Conservation (phyloP, 202 grass and related monocot species). For the Panicum virgatum region DNA sequence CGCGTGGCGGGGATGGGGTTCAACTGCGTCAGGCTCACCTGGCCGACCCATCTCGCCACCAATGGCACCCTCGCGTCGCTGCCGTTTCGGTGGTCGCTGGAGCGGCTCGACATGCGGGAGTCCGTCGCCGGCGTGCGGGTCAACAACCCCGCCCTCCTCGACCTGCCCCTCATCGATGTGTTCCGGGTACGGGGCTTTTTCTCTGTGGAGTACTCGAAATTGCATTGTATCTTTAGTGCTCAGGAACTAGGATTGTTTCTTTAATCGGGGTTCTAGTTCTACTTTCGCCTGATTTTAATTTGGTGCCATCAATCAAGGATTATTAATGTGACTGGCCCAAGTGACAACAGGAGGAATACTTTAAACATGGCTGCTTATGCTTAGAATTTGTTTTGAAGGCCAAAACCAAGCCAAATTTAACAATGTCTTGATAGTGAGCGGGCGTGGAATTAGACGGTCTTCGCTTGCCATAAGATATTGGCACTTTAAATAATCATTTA, state of each 20-base stretch:
- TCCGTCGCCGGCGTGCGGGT: conserved; percentile 69
- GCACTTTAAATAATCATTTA: background rate
- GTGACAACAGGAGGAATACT: background rate
- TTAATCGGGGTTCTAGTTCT: background rate
- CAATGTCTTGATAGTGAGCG: background rate
- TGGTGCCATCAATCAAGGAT: background rate
- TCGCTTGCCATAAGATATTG: too few relatives aligned
- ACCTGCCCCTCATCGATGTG: conserved; percentile 73
- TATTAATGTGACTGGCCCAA: background rate
- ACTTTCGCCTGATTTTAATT: background rate
- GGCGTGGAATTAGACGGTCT: background rate
- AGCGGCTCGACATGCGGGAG: conserved; percentile 58
- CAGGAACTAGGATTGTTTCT: background rate
- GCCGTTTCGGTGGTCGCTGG: conserved; percentile 73
- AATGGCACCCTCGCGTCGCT: conserved; percentile 67
- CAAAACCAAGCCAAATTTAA: background rate
- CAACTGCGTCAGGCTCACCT: conserved; percentile 86
- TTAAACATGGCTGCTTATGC: background rate
- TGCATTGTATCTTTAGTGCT: background rate
- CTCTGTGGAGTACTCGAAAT: background rate
- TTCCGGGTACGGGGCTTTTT: conserved; percentile 48
- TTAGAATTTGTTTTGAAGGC: conserved; percentile 13
- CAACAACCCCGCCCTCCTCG: conserved; percentile 80
- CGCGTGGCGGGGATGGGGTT: conserved; percentile 76
- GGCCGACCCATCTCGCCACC: conserved; percentile 83